phyloP scores from a whole-genome alignment of 306 rosid genomes.

The Cucurbita pepo region DNA sequence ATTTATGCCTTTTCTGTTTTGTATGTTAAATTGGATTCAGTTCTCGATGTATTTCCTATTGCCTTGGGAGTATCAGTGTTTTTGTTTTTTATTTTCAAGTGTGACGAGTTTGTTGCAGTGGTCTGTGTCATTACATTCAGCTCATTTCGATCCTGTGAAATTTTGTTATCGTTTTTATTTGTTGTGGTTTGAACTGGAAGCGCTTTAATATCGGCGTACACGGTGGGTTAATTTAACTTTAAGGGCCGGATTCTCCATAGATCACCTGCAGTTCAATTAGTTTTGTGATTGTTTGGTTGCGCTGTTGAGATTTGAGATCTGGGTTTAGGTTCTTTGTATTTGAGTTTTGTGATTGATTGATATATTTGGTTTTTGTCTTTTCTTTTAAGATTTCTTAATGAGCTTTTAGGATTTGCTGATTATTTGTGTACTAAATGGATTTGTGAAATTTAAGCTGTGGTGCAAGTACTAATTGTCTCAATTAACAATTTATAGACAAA shows the following conservation, averaged over 20 bases:
- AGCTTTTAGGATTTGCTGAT: not conserved
- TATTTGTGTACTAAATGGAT: not conserved
- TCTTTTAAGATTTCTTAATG: not conserved
- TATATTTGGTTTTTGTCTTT: not conserved
- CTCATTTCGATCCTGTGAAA: not conserved
- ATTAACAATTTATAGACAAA: not conserved
- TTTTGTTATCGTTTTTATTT: not conserved
- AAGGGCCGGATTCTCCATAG: not conserved
- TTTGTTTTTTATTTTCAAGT: not conserved
- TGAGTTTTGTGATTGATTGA: not conserved
- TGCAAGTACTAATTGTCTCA: not conserved
- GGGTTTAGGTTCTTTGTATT: not conserved
- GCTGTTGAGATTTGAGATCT: not conserved
- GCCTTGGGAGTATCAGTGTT: not conserved
- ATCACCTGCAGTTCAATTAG: not conserved
- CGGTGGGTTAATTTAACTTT: not conserved
- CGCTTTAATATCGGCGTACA: not conserved
- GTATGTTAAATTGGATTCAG: not conserved
- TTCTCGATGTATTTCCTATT: not conserved
- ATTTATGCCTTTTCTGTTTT: not conserved
- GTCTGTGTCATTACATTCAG: not conserved
- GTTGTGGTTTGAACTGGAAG: not conserved
- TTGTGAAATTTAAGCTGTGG: not conserved
- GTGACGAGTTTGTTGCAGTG: not conserved
- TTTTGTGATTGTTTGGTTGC: not conserved